Base-by-base conservation (phyloP, 2,329 filamentous ascomycete genomes). In the Periglandula ipomoeae region DNA sequence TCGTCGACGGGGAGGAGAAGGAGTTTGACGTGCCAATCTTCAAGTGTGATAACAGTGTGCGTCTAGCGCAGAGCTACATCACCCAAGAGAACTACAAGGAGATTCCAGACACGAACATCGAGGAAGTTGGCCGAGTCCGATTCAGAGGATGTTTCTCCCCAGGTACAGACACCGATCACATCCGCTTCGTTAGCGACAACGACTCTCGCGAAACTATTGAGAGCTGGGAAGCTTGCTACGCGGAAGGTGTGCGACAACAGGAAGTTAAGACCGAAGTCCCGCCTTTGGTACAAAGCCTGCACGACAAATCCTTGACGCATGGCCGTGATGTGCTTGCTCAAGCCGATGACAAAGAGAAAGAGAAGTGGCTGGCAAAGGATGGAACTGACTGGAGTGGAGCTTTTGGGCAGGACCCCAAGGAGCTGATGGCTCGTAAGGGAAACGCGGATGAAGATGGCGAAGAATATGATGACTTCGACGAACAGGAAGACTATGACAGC, bases 131-230 rank as follows among this genome's bases (percentile, higher is more conserved):
- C 1, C 83, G 89, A 2, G 70, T 97, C 11, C 79, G 81, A 32
- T 95, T 97, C 74, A 74, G 75, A 2, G 87, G 81, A 10, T 78
- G 82, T 11, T 97, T 97, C 72, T 94, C 93, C 55, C 83, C 90
- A 0, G 91, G 91, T 13, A 95, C 88, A 44, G 90, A 96, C 62
- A 81, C 87, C 47, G 85, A 88, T 17, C 93, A 97, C 62, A 78
- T 87, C 55, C 75, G 74, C 1, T 96, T 95, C 57, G 83, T 95
- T 20, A 79, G 82, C 43, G 87, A 94, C 65, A 95, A 95, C 59
- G 83, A 95, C 62, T 84, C 85, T 1, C 84, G 91, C 27, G 93
- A 97, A 71, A 96, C 90, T 0, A 95, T 88, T 55, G 91, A 97
- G 69, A 87, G 85, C 0, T 97, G 90, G 89, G 89, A 96, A 65